phyloP scores from a whole-genome alignment of 148 eudicot species.

The Selenicereus undatus region DNA sequence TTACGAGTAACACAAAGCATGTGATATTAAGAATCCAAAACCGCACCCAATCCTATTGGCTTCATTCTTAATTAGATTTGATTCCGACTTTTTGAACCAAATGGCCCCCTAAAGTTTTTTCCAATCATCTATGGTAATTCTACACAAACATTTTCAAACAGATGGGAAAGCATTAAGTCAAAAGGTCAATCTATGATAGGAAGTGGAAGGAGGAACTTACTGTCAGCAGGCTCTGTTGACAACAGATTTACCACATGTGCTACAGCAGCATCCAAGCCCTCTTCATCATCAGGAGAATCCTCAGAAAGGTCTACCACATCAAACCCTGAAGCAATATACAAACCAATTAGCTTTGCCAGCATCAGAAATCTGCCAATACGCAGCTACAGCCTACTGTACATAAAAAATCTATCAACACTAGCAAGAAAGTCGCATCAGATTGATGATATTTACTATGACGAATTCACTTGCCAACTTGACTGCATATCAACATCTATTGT shows the following conservation, averaged over 20 bases:
- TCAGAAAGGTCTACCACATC: slow-evolving; percentile 84
- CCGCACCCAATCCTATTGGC: too few relatives aligned
- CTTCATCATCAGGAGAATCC: slow-evolving; percentile 67
- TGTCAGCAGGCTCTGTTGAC: slow-evolving; percentile 86
- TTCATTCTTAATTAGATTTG: too few relatives aligned
- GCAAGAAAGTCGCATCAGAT: not conserved
- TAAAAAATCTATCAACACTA: not conserved
- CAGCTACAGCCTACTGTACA: not conserved
- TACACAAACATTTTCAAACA: not conserved
- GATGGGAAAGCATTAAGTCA: not conserved
- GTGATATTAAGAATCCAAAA: too few relatives aligned
- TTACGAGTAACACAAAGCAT: too few relatives aligned
- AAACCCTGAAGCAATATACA: slow-evolving; percentile 58
- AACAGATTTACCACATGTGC: slow-evolving; percentile 88
- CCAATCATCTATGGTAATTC: not conserved
- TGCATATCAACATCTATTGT: not conserved
- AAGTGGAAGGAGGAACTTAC: slow-evolving; percentile 44
- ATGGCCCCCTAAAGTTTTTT: too few relatives aligned
- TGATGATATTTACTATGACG: not conserved
- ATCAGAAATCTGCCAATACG: slow-evolving; percentile 10
- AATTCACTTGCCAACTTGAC: not conserved
- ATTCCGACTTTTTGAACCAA: too few relatives aligned
- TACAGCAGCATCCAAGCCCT: slow-evolving; percentile 88
- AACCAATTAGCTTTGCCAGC: slow-evolving; percentile 9
- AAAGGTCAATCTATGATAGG: not conserved